Evolutionary conservation across 1,284 basidiomycete species (phyloP), one percentile per base, ranked within the genome.

Genomic region (Trametes versicolor): DNA sequence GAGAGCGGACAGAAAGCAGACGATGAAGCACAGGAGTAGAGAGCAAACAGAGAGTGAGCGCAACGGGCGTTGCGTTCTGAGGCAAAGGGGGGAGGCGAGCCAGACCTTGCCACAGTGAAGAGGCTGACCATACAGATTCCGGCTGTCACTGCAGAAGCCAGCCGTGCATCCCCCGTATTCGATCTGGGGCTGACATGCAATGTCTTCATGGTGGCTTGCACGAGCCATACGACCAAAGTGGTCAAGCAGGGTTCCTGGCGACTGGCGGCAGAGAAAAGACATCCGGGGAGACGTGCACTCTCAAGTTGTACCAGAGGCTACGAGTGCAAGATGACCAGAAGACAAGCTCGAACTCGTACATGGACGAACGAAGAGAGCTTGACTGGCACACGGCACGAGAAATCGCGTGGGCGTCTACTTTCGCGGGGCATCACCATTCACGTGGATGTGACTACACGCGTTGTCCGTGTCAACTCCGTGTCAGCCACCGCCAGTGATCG

Each of bases 381-480:
- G n/a, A n/a, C n/a, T n/a, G n/a, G n/a, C n/a, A n/a, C n/a, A n/a
- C n/a, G n/a, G n/a, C n/a, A n/a, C n/a, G n/a, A n/a, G n/a, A n/a
- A n/a, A n/a, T n/a, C n/a, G n/a, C n/a, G n/a, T n/a, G n/a, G n/a
- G n/a, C n/a, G n/a, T n/a, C n/a, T n/a, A n/a, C n/a, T n/a, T n/a
- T n/a, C n/a, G n/a, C 13, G 21, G 21, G 13, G 45, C 6, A 4
- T 48, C 21, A 29, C 27, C 19, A n/a, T 9, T 32, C 60, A 62
- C 60, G 60, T 62, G 60, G n/a, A 12, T 34, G 54, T 62, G 60
- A 62, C 60, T n/a, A 39, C 36, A 13, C 60, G 60, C 41, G 60
- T 57, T 56, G 49, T n/a, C n/a, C n/a, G n/a, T n/a, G n/a, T n/a
- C n/a, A n/a, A n/a, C n/a, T n/a, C n/a, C n/a, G n/a, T n/a, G n/a